These are phyloP conservation scores for Colletotrichum liaoningense DNA, from an alignment of 2,329 filamentous ascomycete species.

Conservation along the genomic window DNA sequence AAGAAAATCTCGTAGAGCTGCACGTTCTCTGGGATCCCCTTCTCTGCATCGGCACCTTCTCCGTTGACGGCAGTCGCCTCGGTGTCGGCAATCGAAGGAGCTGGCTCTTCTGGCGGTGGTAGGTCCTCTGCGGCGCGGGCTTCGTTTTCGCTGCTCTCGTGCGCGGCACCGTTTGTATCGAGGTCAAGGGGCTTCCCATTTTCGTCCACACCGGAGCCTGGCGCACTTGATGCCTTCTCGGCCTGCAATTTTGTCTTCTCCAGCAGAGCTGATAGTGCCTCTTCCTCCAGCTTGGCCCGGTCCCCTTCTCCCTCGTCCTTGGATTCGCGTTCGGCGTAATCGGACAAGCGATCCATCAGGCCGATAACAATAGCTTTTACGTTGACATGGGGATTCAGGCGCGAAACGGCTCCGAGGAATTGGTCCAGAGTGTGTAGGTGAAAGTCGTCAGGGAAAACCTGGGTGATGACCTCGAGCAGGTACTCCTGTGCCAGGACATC, in stretches of 20 bases:
- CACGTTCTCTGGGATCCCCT: constrained; percentile 78
- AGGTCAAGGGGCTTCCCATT: constrained; percentile 33
- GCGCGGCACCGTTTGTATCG: constrained; percentile 20
- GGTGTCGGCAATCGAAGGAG: constrained; percentile 57
- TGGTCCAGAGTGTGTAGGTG: constrained; percentile 97
- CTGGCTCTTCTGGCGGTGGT: constrained; percentile 41
- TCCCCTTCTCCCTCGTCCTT: constrained; percentile 77
- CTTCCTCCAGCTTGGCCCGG: constrained; percentile 82
- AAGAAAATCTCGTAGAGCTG: constrained; percentile 98
- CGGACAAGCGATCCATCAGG: constrained; percentile 94
- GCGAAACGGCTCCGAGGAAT: constrained; percentile 90
- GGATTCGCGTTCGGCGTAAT: constrained; percentile 92
- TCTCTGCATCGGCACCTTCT: constrained; percentile 46
- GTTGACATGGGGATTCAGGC: constrained; percentile 95
- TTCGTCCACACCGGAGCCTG: constrained; percentile 27
- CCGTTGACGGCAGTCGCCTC: constrained; percentile 62
- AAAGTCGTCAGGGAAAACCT: constrained; percentile 98
- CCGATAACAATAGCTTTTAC: constrained; percentile 98
- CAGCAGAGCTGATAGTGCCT: constrained; percentile 81
- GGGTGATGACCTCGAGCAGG: constrained; percentile 96
- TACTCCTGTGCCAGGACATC: constrained; percentile 98
- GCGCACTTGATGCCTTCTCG: constrained; percentile 36
- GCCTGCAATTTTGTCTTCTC: constrained; percentile 81
- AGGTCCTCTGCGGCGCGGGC: constrained; percentile 23
- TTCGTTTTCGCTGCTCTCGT: constrained; percentile 34